Evolutionary conservation across 2,329 filamentous ascomycete species (phyloP).

Genomic region (Fusarium cicatricum): DNA sequence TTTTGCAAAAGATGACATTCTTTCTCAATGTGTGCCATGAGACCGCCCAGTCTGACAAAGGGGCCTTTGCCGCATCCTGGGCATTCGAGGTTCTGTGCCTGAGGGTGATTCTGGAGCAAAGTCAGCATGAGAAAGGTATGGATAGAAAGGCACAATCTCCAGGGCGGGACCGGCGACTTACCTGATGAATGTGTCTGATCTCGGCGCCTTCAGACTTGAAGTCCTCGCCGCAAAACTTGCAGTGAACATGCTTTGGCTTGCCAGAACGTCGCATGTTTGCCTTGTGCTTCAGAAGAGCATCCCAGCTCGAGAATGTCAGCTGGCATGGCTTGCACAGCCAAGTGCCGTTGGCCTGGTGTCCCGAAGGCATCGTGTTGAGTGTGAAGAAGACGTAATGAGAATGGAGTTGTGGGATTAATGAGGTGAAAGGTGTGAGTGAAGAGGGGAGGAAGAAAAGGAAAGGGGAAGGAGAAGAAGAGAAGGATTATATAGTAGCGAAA

Average conservation of each 20-base stretch:
- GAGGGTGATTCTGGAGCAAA: slow-evolving; percentile 48
- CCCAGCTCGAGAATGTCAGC: slow-evolving; percentile 36
- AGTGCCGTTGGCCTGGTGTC: slow-evolving; percentile 10
- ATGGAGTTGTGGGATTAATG: not conserved
- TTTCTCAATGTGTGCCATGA: slow-evolving; percentile 58
- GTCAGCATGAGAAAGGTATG: slow-evolving; percentile 8
- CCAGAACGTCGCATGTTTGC: slow-evolving; percentile 36
- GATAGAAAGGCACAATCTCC: not conserved
- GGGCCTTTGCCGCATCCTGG: slow-evolving; percentile 53
- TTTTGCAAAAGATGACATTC: slow-evolving; percentile 50
- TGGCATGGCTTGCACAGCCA: slow-evolving; percentile 45
- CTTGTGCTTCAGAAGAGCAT: slow-evolving; percentile 44
- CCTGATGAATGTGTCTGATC: slow-evolving; percentile 48
- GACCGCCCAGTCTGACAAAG: slow-evolving; percentile 48
- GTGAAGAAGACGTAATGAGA: not conserved
- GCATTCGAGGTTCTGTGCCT: slow-evolving; percentile 54
- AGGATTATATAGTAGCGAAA: no score
- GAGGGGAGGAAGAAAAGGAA: not conserved
- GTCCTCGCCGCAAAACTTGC: slow-evolving; percentile 49
- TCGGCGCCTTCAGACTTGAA: slow-evolving; percentile 47
- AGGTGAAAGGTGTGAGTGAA: not conserved
- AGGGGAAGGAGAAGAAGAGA: not conserved
- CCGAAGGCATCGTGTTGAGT: slow-evolving; percentile 27
- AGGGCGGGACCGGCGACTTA: slow-evolving; percentile 28
- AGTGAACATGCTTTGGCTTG: slow-evolving; percentile 46